phyloP scores from a whole-genome alignment of 2,329 filamentous ascomycete genomes.

The Phialemoniopsis sp. region DNA sequence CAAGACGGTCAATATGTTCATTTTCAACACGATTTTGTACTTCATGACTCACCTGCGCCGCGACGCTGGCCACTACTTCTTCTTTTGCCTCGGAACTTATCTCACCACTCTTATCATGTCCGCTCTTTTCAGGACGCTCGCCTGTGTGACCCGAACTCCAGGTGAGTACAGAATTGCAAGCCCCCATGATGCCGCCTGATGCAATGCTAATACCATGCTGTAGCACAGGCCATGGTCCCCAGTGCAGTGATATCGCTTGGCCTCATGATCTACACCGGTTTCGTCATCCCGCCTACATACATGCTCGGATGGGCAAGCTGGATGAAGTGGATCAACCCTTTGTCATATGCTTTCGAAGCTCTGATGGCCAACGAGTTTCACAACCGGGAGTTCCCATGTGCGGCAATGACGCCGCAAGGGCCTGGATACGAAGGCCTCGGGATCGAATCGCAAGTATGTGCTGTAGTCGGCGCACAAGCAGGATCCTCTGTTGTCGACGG shows the following conservation, averaged over 20 bases:
- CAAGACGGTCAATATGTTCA: slow-evolving; percentile 52
- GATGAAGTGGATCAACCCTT: slow-evolving; percentile 68
- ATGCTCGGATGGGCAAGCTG: slow-evolving; percentile 73
- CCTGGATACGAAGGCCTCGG: slow-evolving; percentile 25
- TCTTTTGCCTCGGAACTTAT: slow-evolving; percentile 60
- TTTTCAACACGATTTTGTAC: slow-evolving; percentile 35
- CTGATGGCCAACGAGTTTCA: slow-evolving; percentile 72
- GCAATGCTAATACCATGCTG: too few species aligned
- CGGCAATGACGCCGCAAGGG: slow-evolving; percentile 17
- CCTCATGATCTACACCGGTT: slow-evolving; percentile 47
- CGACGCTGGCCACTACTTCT: slow-evolving; percentile 58
- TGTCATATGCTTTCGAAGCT: slow-evolving; percentile 70
- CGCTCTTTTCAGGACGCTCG: slow-evolving; percentile 56
- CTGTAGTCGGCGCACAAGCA: too few species aligned
- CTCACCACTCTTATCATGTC: slow-evolving; percentile 58
- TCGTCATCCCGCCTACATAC: slow-evolving; percentile 42
- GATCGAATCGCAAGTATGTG: too few species aligned
- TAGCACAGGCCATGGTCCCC: slow-evolving; percentile 30
- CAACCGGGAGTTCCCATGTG: slow-evolving; percentile 50
- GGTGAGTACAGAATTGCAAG: too few species aligned
- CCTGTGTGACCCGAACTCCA: slow-evolving; percentile 49
- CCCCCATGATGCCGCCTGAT: too few species aligned
- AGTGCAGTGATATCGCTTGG: slow-evolving; percentile 36
- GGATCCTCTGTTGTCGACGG: too few species aligned
- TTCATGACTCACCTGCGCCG: slow-evolving; percentile 36